phyloP scores from a whole-genome alignment of 345 rosid species.

The Camelina laxa region DNA sequence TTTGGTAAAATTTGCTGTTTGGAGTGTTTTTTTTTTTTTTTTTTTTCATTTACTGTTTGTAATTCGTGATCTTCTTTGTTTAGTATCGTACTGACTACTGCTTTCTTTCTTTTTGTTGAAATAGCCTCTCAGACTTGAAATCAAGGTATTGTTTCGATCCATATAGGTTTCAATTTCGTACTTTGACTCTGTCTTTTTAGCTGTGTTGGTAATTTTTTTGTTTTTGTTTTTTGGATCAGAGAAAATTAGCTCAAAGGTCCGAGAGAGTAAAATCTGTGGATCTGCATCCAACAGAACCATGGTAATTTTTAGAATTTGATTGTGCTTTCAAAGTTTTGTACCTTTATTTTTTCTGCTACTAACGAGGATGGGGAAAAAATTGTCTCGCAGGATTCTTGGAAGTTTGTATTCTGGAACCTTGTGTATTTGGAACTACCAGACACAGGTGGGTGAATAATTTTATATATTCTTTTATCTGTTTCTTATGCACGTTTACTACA shows the following conservation, averaged over 20 bases:
- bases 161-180: background rate
- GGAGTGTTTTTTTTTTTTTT: no score
- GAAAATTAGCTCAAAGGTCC: conserved; percentile 56
- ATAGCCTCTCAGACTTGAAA: conserved; percentile 59
- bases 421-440: conserved; percentile 78
- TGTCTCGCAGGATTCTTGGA: conserved; percentile 62
- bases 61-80: no score
- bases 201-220: conserved; percentile 27
- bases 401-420: conserved; percentile 75
- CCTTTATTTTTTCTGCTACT: conserved; percentile 15
- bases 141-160: conserved; percentile 46
- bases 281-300: conserved; percentile 76
- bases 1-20: background rate
- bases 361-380: background rate
- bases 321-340: background rate
- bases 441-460: conserved; percentile 68
- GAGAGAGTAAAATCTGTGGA: conserved; percentile 76
- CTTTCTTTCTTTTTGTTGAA: conserved; percentile 23
- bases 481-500: background rate
- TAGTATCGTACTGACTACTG: conserved; percentile 34
- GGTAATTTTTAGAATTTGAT: conserved; percentile 45
- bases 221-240: conserved; percentile 55
- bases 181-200: background rate
- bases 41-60: no score
- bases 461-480: background rate